A percentile compares a stretch with the other conserved stretches of the same genome.
phyloP scores from a whole-genome alignment of 1,139 yeast species.

The Debaryomyces fabryi region DNA sequence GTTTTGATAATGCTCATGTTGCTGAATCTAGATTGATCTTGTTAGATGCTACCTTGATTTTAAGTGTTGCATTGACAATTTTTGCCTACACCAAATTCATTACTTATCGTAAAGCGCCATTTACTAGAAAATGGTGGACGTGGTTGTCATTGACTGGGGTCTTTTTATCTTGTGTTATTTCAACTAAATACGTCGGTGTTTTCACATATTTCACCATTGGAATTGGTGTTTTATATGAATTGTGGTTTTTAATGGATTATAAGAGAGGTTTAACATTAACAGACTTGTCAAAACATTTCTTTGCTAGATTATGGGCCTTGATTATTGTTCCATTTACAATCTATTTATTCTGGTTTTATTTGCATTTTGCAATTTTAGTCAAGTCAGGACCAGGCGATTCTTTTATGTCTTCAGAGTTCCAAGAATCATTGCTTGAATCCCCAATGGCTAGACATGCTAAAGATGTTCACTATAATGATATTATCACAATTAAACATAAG shows the following conservation, averaged over 20 bases:
- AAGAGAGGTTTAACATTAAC: slow-evolving; percentile 66
- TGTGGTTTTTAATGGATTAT: slow-evolving; percentile 83
- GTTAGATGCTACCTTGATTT: slow-evolving; percentile 84
- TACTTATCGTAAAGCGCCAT: slow-evolving; percentile 69
- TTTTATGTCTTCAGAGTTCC: slow-evolving; percentile 92
- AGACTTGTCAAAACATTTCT: slow-evolving; percentile 66
- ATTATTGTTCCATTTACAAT: slow-evolving; percentile 79
- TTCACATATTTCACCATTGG: slow-evolving; percentile 90
- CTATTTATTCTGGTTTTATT: slow-evolving; percentile 90
- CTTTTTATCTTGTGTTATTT: slow-evolving; percentile 83
- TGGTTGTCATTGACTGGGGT: slow-evolving; percentile 88
- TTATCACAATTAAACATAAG: slow-evolving; percentile 74
- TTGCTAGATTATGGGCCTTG: slow-evolving; percentile 73
- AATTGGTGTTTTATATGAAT: slow-evolving; percentile 76
- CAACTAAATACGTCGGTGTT: slow-evolving; percentile 94
- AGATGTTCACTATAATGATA: slow-evolving; percentile 73
- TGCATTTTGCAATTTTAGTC: slow-evolving; percentile 79
- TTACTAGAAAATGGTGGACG: slow-evolving; percentile 74
- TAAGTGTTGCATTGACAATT: slow-evolving; percentile 79
- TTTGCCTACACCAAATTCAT: slow-evolving; percentile 79
- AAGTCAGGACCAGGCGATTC: slow-evolving; percentile 95
- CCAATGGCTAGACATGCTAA: slow-evolving; percentile 72
- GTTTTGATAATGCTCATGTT: slow-evolving; percentile 89
- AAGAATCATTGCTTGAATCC: slow-evolving; percentile 86
- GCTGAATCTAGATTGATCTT: slow-evolving; percentile 88